A percentile compares a stretch with the other conserved stretches of the same genome.
Evolutionary conservation across 1,284 basidiomycete genomes (phyloP).

Genomic region (Inonotus obliquus): DNA sequence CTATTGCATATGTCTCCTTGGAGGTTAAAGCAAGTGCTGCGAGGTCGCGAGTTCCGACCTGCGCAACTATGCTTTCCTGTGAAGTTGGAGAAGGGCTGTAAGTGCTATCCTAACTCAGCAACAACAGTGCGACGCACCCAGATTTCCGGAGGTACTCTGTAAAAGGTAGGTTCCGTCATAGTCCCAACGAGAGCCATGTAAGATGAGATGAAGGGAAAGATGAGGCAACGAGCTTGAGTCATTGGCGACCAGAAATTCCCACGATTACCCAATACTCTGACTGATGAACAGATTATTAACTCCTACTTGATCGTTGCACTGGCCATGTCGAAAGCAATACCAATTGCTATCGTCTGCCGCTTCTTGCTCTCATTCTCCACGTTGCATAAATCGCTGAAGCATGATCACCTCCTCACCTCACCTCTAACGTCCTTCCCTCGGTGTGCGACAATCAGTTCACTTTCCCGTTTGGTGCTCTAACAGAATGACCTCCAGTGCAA

Average conservation of each 20-base stretch:
- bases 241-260: too few relatives aligned
- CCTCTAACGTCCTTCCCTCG: conserved; percentile 73
- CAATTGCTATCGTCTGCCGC: conserved; percentile 32
- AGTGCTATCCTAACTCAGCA: not conserved
- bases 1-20: conserved; percentile 2
- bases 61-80: not conserved
- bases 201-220: too few relatives aligned
- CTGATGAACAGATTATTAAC: not conserved
- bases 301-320: too few relatives aligned
- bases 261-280: not conserved
- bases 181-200: not conserved
- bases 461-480: conserved; percentile 6
- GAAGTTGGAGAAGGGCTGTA: not conserved
- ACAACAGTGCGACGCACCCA: conserved; percentile 5
- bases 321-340: conserved; percentile 16
- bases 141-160: conserved; percentile 14
- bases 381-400: conserved; percentile 43
- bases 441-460: conserved; percentile 40
- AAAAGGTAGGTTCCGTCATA: not conserved
- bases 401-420: conserved; percentile 75
- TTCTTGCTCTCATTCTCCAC: conserved; percentile 46
- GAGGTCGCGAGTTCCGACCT: conserved; percentile 10
- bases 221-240: too few relatives aligned
- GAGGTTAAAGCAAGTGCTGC: conserved; percentile 9
- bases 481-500: conserved; percentile 49